These are phyloP conservation scores for Hexamita inflata DNA, from an alignment of 208 protist genomes.

Conservation along the genomic window DNA sequence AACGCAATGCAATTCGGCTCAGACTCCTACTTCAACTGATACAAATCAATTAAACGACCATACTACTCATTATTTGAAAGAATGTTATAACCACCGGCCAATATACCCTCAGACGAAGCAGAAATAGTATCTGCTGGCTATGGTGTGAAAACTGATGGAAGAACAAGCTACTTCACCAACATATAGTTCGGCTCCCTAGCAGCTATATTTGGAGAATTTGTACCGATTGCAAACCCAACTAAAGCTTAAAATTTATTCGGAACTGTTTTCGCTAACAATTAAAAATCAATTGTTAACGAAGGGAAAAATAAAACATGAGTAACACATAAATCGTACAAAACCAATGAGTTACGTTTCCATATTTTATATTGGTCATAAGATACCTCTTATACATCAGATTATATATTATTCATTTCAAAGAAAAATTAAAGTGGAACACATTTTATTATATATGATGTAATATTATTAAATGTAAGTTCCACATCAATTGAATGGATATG, in stretches of 20 bases:
- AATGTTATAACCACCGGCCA: neutral
- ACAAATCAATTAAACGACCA: neutral
- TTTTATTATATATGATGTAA: no score
- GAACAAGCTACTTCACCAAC: slow-evolving; percentile 14
- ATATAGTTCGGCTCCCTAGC: neutral
- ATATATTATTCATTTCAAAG: no score
- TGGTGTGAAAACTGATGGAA: neutral
- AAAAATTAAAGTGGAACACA: no score
- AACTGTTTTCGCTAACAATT: neutral
- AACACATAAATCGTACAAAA: no score
- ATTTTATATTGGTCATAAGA: no score
- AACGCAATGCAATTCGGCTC: neutral
- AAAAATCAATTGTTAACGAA: slow-evolving; percentile 1
- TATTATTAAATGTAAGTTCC: no score
- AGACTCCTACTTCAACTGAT: neutral
- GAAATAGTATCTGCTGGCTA: neutral
- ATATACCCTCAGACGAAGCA: neutral
- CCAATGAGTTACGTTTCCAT: no score
- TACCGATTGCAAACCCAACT: slow-evolving; percentile 6
- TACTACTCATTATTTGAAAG: neutral
- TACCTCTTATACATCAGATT: no score
- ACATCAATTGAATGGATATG: no score
- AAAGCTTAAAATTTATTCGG: neutral
- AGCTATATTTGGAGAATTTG: neutral
- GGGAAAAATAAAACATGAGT: slow-evolving; percentile 16